Evolutionary conservation across 108 stramenopile species (phyloP), one percentile per base, ranked within the genome.

Genomic region (Mayamaea pseudoterrestris): DNA sequence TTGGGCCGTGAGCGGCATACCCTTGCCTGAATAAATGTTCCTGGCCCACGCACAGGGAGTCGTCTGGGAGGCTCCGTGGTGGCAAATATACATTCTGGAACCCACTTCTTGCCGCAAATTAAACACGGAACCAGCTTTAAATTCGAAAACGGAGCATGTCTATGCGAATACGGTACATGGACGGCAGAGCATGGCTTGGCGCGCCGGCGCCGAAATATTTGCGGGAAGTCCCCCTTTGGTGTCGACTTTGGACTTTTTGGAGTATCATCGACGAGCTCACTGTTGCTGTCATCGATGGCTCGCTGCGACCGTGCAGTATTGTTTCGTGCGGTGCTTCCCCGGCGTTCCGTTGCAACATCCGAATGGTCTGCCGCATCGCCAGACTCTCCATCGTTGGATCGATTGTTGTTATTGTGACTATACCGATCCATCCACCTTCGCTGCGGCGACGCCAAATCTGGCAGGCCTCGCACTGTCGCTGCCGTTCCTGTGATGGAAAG

Each of bases 161-260:
- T 57, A 56, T 92, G 93, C 28, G 94, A 92, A 63, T 97, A 98
- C 0, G 98, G 94, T 11, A 96, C 94, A 68, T 98, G 98, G 53
- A 88, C 85, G 50, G 76, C 91, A 27, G 81, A 82, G 53, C 50
- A 52, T 52, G 50, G 50, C 36, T 52, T 52, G 27, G 53, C n/a
- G 43, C 43, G 41, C 17, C 42, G 43, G 2, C 17, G 2, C 27
- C 53, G 43, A 2, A 52, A 25, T 5, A 47, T 14, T 42, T 42
- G 12, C 32, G 12, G 11, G 12, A n/a, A n/a, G n/a, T n/a, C n/a
- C n/a, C n/a, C n/a, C n/a, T n/a, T n/a, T n/a, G n/a, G n/a, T n/a
- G n/a, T n/a, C 3, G 37, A n/a, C 44, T 28, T 45, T 65, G 50
- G 12, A 61, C 44, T 36, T 65, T 60, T 30, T 57, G 44, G 35